phyloP scores from a whole-genome alignment of 768 basidiomycete species.

The Kwoniella dendrophila region DNA sequence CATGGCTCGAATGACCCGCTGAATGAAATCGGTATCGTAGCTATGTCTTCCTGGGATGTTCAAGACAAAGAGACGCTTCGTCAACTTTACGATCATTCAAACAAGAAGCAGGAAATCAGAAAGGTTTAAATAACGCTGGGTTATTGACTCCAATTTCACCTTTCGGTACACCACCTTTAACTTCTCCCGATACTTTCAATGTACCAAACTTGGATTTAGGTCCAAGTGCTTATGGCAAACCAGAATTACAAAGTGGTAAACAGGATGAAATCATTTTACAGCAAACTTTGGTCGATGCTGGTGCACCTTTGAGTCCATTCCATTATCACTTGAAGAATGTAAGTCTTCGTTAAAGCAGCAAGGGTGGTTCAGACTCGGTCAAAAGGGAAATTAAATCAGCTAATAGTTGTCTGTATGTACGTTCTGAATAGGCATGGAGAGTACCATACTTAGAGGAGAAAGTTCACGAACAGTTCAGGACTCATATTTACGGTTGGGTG shows the following conservation, averaged over 20 bases:
- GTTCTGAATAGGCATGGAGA: conserved; percentile 60
- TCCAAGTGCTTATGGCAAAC: conserved; percentile 37
- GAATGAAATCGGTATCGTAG: conserved; percentile 4
- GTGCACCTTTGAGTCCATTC: conserved; percentile 50
- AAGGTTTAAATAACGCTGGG: conserved; percentile 46
- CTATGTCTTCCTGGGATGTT: conserved; percentile 75
- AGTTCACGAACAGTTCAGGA: conserved; percentile 66
- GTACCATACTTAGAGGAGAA: conserved; percentile 72
- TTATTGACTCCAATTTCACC: conserved; percentile 54
- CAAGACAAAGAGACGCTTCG: conserved; percentile 66
- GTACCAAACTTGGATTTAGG: conserved; percentile 38
- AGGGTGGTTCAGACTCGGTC: too few species aligned
- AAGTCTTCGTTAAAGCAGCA: conserved; percentile 13
- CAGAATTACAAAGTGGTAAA: conserved; percentile 4
- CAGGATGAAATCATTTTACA: neutral
- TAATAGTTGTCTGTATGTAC: too few species aligned
- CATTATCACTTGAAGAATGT: conserved; percentile 54
- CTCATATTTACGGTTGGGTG: conserved; percentile 55
- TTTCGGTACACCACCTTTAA: conserved; percentile 24
- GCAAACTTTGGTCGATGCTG: conserved; percentile 50
- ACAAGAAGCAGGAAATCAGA: conserved; percentile 60
- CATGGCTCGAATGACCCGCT: neutral
- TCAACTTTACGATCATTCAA: conserved; percentile 66
- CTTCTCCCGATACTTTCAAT: conserved; percentile 23
- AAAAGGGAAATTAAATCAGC: too few species aligned